These are phyloP conservation scores for Nakataea oryzae DNA, from an alignment of 2,329 filamentous ascomycete species.

Conservation along the genomic window DNA sequence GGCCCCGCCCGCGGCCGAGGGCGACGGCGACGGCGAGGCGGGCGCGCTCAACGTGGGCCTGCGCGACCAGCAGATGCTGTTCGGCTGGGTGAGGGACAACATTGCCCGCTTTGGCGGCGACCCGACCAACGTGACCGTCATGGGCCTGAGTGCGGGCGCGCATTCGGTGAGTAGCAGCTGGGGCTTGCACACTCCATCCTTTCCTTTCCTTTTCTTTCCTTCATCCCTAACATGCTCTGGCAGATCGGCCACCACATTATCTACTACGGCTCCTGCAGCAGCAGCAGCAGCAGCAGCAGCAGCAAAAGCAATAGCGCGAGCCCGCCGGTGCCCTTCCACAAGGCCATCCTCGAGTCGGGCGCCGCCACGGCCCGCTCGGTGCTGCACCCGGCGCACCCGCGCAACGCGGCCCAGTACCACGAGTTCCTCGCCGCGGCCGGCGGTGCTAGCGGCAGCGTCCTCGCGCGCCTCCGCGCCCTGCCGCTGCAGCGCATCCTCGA, in stretches of 20 bases:
- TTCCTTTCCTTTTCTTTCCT: conserved; percentile 1
- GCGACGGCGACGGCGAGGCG: conserved; percentile 29
- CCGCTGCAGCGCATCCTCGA: conserved; percentile 23
- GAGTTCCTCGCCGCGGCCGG: conserved; percentile 40
- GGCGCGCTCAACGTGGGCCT: conserved; percentile 55
- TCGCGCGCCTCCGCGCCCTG: conserved; percentile 36
- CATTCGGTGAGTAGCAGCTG: conserved; percentile 37
- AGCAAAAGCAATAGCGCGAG: too few relatives aligned
- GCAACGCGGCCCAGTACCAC: conserved; percentile 44
- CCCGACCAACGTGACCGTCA: conserved; percentile 43
- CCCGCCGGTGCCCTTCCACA: conserved; percentile 35
- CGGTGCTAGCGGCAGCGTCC: conserved; percentile 20
- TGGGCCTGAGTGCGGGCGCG: conserved; percentile 51
- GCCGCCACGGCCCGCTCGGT: conserved; percentile 44
- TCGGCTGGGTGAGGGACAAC: conserved; percentile 52
- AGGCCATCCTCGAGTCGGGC: conserved; percentile 47
- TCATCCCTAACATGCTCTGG: conserved; percentile 6
- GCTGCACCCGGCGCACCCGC: conserved; percentile 39
- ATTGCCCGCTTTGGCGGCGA: conserved; percentile 52
- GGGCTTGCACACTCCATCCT: too few relatives aligned
- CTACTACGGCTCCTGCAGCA: conserved; percentile 23
- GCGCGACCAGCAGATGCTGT: conserved; percentile 46
- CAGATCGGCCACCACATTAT: conserved; percentile 61
- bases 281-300: too few relatives aligned
- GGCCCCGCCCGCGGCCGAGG: conserved; percentile 25